Base-by-base conservation (phyloP, 257 asterid genomes). In the Scutellaria baicalensis region DNA sequence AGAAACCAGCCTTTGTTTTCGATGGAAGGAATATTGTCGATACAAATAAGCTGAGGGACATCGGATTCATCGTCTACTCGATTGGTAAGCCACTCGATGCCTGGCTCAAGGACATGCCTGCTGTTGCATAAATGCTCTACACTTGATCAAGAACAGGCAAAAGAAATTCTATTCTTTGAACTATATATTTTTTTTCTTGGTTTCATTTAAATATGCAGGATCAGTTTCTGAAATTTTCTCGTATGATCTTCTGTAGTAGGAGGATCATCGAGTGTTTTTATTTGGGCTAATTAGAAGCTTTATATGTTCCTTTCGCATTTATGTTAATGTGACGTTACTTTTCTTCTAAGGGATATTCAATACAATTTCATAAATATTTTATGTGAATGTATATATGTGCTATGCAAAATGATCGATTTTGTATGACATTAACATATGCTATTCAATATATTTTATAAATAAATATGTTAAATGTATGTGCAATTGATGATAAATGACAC, bases 21-120 rank as follows among this genome's bases (percentile, higher is more conserved):
- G 93, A 87, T 27, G 93, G 93, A 23, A 79, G 93, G 83, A 87
- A 79, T 38, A 61, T 82, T 27, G 78, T 83, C 11, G 79, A 87
- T 42, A 70, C 44, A 4, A 82, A 76, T n/a, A 83, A 84, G 88
- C 88, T 87, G 35, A 77, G 93, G 75, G 85, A 84, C 48, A 87
- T 87, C 3, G 93, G 93, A 1, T 87, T 87, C 9, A 87, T 87
- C 13, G 93, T 87, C 42, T 84, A 87, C 87, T 79, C 93, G 1
- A 87, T 87, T 47, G 93, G 92, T 39, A 86, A 86, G 84, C 92
- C 92, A 1, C 80, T 86, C 3, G 92, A 86, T 55, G 86, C 89
- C 27, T 86, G 92, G 93, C 90, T 87, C 70, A 87, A 84, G 85
- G 93, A 87, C 80, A 87, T 87, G 93, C 93, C 90, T 31, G 93